A percentile compares a stretch with the other conserved stretches of the same genome.
phyloP scores from a whole-genome alignment of 2,329 filamentous ascomycete species.

The Immersiporthe knoxdaviesiana region DNA sequence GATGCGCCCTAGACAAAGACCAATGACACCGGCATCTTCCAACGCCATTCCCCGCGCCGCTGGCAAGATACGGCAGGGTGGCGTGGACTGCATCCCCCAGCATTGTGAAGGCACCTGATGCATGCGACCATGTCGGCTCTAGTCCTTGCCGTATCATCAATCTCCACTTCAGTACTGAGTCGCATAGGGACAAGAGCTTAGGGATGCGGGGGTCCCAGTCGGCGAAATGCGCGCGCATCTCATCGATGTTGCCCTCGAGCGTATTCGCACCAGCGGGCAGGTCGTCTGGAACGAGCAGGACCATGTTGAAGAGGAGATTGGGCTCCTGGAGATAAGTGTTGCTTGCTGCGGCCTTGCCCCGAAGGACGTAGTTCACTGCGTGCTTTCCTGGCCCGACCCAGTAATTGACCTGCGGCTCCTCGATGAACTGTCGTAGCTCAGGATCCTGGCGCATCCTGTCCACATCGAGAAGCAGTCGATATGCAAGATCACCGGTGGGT shows the following conservation, averaged over 20 bases:
- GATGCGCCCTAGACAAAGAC: constrained; percentile 55
- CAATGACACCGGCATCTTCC: constrained; percentile 62
- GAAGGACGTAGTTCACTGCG: constrained; percentile 55
- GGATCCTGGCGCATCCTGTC: constrained; percentile 50
- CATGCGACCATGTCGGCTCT: constrained; percentile 56
- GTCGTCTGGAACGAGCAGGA: constrained; percentile 53
- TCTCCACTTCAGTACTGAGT: constrained; percentile 64
- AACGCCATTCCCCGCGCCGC: constrained; percentile 62
- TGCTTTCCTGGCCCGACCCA: constrained; percentile 57
- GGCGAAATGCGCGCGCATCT: constrained; percentile 52
- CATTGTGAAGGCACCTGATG: constrained; percentile 59
- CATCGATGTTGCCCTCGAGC: constrained; percentile 52
- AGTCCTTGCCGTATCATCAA: constrained; percentile 60
- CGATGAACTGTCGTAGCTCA: constrained; percentile 48
- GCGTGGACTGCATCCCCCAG: constrained; percentile 68
- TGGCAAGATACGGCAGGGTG: constrained; percentile 64
- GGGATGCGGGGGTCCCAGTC: constrained; percentile 61
- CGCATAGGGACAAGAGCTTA: constrained; percentile 60
- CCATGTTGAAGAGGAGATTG: constrained; percentile 54
- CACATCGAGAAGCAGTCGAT: constrained; percentile 50
- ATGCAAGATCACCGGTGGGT: constrained; percentile 55
- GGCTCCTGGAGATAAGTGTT: constrained; percentile 14
- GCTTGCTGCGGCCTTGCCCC: constrained; percentile 35
- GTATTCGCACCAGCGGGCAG: constrained; percentile 49
- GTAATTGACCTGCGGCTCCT: constrained; percentile 54